Conservation (phyloP, 192 early-diverging fungal species). For the Spizellomyces punctatus region DNA sequence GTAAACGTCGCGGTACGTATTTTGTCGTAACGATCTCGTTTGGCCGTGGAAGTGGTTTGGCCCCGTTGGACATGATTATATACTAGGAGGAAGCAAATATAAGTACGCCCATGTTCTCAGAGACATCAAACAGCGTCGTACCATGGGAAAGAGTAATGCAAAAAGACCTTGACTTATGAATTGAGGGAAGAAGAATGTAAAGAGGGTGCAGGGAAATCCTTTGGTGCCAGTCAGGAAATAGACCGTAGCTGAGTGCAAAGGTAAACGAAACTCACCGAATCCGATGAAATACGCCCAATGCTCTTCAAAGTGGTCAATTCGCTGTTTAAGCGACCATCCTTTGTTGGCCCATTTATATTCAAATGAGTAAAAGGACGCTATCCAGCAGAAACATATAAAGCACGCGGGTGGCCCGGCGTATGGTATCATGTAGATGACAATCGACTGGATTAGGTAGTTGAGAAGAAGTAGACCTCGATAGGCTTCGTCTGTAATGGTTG, state of each 20-base stretch:
- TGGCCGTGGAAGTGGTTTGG: constrained; percentile 40
- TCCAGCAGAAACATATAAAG: constrained; percentile 49
- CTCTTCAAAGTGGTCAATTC: constrained; percentile 58
- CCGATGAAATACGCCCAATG: constrained; percentile 65
- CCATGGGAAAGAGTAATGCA: constrained; percentile 54
- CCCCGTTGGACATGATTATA: constrained; percentile 59
- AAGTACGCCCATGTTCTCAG: not conserved
- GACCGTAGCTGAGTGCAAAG: not conserved
- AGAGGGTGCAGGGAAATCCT: constrained; percentile 47
- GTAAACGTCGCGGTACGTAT: constrained; percentile 37
- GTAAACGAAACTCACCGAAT: constrained; percentile 48
- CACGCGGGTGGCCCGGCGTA: constrained; percentile 42
- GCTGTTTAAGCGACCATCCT: constrained; percentile 55
- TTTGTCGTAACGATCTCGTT: constrained; percentile 4
- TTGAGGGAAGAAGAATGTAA: constrained; percentile 53
- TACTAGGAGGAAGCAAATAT: constrained; percentile 27
- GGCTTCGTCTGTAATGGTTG: constrained; percentile 41
- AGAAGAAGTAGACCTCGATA: constrained; percentile 52
- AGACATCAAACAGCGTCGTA: constrained; percentile 19
- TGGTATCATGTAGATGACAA: constrained; percentile 41
- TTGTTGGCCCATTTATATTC: constrained; percentile 58
- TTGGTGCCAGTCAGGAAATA: not conserved
- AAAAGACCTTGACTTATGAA: constrained; percentile 51
- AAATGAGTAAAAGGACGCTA: constrained; percentile 51
- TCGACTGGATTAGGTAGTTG: constrained; percentile 42